Evolutionary conservation across 78 protist species (phyloP), one percentile per base, ranked within the genome.

Genomic region (Tieghemostelium lacteum): DNA sequence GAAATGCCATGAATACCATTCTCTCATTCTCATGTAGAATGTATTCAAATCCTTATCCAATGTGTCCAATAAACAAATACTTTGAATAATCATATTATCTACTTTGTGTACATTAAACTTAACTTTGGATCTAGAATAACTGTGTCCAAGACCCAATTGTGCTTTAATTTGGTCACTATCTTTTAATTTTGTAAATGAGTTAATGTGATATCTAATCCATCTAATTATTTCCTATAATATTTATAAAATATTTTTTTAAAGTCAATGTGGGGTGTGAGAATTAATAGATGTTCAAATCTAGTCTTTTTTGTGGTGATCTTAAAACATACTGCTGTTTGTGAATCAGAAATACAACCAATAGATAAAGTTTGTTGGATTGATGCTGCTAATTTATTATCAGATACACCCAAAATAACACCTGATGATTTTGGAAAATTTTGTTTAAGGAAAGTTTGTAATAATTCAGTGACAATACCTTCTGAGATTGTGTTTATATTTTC

Each of bases 1-100:
- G 97, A 99, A 99, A 78, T 98, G 99, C 98, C 99, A 98, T 40
- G 95, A 64, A 76, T 99, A 98, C 99, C 99, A 99, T 91, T 99
- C 99, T 28, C 97, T 77, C 33, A 64, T 31, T 40, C 99, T 89
- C 99, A 98, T 99, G 80, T 94, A 63, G 75, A 96, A 96, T 17
- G 97, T 95, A 97, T 99, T 99, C 73, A 98, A 63, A 60, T 99
- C 99, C 95, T 99, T 98, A 73, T 99, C 99, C 29, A 99, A 92
- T 64, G 96, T 97, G 63, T 99, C 99, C 50, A 88, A 75, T 28
- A 75, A 72, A 28, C 97, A 40, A 29, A 99, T 98, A 39, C 98
- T 86, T 96, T 99, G 99, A 75, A 98, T 97, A 75, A 99, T 95
- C 99, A 99, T 99, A 92, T 97, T 99, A 87, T 99, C 99, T 24